These are phyloP conservation scores for Starmerella riodocensis DNA, from an alignment of 805 yeast genomes.

Conservation along the genomic window DNA sequence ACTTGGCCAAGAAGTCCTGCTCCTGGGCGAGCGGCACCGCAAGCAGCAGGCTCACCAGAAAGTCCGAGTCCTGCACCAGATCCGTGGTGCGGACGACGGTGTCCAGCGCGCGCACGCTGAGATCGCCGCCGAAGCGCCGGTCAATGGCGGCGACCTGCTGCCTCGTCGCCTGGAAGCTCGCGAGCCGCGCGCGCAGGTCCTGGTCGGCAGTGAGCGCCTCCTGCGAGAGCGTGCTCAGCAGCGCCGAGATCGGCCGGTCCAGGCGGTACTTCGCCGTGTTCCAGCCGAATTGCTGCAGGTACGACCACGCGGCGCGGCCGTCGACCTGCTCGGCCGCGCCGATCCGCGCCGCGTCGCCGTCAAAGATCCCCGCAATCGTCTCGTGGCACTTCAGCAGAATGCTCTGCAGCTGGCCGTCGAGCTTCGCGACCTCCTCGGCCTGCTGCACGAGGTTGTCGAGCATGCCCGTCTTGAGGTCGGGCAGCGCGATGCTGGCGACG, in stretches of 20 bases:
- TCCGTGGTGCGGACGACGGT: constrained; percentile 73
- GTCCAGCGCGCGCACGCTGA: constrained; percentile 80
- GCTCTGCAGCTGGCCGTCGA: constrained; percentile 62
- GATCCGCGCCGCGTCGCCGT: constrained; percentile 32
- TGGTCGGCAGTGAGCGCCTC: constrained; percentile 75
- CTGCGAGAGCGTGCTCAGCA: constrained; percentile 53
- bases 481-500: constrained; percentile 47
- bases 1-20: constrained; percentile 47
- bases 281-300: constrained; percentile 71
- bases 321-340: constrained; percentile 41
- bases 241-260: constrained; percentile 68
- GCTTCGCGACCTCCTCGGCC: constrained; percentile 74
- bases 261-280: constrained; percentile 72
- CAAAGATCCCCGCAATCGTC: constrained; percentile 33
- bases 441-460: constrained; percentile 82
- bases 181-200: constrained; percentile 68
- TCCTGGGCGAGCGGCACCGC: constrained; percentile 68
- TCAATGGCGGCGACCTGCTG: constrained; percentile 77
- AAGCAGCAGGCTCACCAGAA: constrained; percentile 68
- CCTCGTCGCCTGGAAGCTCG: constrained; percentile 67
- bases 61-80: constrained; percentile 75
- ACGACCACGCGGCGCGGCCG: constrained; percentile 44
- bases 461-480: constrained; percentile 87
- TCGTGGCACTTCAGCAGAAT: constrained; percentile 69
- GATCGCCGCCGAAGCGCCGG: constrained; percentile 84